Percentiles rank a stretch among this genome's conserved stretches.
Conservation (phyloP, 1,284 basidiomycete species). For the Sparassis latifolia region DNA sequence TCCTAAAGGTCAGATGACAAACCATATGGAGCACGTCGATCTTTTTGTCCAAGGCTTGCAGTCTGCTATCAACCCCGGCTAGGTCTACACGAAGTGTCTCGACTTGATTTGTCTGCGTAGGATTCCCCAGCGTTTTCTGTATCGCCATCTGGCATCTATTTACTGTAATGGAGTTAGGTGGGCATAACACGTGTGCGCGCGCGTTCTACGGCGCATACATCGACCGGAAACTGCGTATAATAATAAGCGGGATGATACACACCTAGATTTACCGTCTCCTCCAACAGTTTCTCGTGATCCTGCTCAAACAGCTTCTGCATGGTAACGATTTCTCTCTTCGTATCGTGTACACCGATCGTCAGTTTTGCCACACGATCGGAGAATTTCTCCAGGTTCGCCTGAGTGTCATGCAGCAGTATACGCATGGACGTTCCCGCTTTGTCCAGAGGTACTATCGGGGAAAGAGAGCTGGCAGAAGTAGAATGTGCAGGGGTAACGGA, state of each 20-base stretch:
- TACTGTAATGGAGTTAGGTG: slow-evolving; percentile 26
- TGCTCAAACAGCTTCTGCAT: slow-evolving; percentile 23
- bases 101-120: slow-evolving; percentile 42
- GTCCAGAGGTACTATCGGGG: slow-evolving; percentile 48
- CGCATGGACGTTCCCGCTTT: slow-evolving; percentile 59
- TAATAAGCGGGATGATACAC: slow-evolving; percentile 3
- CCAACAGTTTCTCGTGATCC: slow-evolving; percentile 24
- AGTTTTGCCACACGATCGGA: slow-evolving; percentile 38
- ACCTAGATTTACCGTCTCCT: slow-evolving; percentile 31
- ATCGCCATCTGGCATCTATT: slow-evolving; percentile 55
- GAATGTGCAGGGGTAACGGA: background rate
- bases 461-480: background rate
- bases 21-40: slow-evolving; percentile 53
- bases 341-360: slow-evolving; percentile 20
- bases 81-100: slow-evolving; percentile 34
- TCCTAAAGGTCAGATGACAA: slow-evolving; percentile 7
- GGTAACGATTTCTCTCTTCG: slow-evolving; percentile 22
- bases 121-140: slow-evolving; percentile 48
- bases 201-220: slow-evolving; percentile 4
- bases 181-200: background rate
- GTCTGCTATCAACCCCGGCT: slow-evolving; percentile 28
- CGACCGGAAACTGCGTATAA: background rate
- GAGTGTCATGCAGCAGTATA: slow-evolving; percentile 62
- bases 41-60: slow-evolving; percentile 47
- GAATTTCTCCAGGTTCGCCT: slow-evolving; percentile 56